phyloP scores from a whole-genome alignment of 2,329 filamentous ascomycete species.

The Cordyceps cateniannulata region DNA sequence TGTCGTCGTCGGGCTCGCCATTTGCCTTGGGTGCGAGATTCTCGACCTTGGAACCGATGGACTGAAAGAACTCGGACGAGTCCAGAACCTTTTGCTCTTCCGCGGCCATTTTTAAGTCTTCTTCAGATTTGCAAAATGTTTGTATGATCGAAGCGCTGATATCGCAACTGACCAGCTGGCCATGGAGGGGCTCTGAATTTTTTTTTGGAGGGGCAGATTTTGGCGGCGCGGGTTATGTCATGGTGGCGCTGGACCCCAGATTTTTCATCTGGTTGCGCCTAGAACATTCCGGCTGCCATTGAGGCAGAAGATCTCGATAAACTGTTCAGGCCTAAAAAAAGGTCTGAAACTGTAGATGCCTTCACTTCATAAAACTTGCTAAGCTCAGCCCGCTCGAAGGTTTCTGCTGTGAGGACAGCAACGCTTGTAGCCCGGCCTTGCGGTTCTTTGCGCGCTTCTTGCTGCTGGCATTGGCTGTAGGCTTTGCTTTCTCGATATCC shows the following conservation, averaged over 20 bases:
- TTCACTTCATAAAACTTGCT: slow-evolving; percentile 44
- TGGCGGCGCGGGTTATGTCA: slow-evolving; percentile 13
- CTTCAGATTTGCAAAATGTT: not conserved
- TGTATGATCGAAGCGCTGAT: not conserved
- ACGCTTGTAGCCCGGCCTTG: slow-evolving; percentile 59
- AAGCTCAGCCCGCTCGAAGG: slow-evolving; percentile 41
- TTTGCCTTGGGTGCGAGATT: slow-evolving; percentile 37
- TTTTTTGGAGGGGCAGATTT: slow-evolving; percentile 22
- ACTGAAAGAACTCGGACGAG: slow-evolving; percentile 51
- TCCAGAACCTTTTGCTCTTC: slow-evolving; percentile 31
- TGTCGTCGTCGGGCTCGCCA: slow-evolving; percentile 26
- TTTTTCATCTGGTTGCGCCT: slow-evolving; percentile 2
- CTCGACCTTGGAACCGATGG: slow-evolving; percentile 56
- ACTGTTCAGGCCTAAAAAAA: no score
- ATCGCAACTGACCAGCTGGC: slow-evolving; percentile 12
- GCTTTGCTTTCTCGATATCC: slow-evolving; percentile 23
- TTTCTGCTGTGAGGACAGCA: slow-evolving; percentile 48
- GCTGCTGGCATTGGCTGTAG: slow-evolving; percentile 48
- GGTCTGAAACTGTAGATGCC: not conserved
- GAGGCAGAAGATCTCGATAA: not conserved
- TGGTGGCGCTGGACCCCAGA: slow-evolving; percentile 8
- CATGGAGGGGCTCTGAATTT: slow-evolving; percentile 13
- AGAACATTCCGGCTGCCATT: slow-evolving; percentile 8
- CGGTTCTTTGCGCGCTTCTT: slow-evolving; percentile 60
- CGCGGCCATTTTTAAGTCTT: slow-evolving; percentile 33